Evolutionary conservation across 140 eudicot genomes (phyloP), one percentile per base, ranked within the genome.

Genomic region (Cichorium intybus): DNA sequence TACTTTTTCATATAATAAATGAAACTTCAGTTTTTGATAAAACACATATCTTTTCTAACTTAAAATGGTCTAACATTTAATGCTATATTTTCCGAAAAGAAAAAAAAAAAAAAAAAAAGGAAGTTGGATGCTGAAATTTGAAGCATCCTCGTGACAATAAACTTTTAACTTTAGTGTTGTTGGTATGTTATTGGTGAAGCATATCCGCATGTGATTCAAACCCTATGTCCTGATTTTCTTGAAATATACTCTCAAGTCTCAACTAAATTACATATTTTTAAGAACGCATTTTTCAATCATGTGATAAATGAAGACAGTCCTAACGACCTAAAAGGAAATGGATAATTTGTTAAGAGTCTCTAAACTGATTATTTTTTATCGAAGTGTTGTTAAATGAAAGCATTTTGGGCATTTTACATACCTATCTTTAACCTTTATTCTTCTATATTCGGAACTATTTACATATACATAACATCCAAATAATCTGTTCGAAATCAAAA

Each of bases 61-160:
- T 35, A 8, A 35, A 10, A 37, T 37, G n/a, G 11, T 15, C 1
- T 43, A 43, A 14, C 15, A 37, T 15, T 4, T 43, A 43, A 14
- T 43, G 20, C 20, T 3, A 0, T 11, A 11, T 6, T 11, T 43
- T 15, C 15, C 7, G 1, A 15, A 43, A 43, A 14, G n/a, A 34
- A 9, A 17, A n/a, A 8, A 15, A 17, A 11, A 28, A 33, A 58
- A 20, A 24, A 4, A 22, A 1, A 1, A 24, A 45, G 15, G 23
- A 28, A 28, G 34, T 65, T 11, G 9, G 31, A 28, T 20, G 60
- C 24, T 54, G 49, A 29, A 48, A 3, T 20, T 31, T 66, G 62
- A 52, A 64, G 62, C 62, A 66, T 66, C 72, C 72, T 66, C 72
- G 72, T 66, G 72, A 66, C 72, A 35, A 66, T 24, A 34, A 66